Base-by-base conservation (phyloP, 106 monocot genomes). In the Apostasia ramifera region DNA sequence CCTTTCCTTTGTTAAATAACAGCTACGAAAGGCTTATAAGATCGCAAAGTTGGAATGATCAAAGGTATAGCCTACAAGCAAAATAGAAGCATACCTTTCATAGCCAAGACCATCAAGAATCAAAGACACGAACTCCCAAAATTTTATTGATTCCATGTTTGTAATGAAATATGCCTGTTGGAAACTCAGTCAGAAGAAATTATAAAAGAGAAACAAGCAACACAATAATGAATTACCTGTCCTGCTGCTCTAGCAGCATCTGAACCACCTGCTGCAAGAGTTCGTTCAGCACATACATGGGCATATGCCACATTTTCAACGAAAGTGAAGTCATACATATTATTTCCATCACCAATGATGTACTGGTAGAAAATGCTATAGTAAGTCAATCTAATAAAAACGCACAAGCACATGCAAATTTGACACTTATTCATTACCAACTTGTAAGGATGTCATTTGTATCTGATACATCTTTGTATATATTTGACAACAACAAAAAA, bases 261-360 rank as follows among this genome's bases (percentile, higher is more conserved):
- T 47, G 58, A 3, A n/a, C 73, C 80, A 59, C 66, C 85, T 55
- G 85, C 71, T 39, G 98, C 87, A 48, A 98, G 80, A 66, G 98
- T 81, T 78, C 68, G 72, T 74, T 98, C 98, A n/a, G 98, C 98
- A 80, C 98, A 93, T 68, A 98, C 53, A 78, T 93, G 98, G 63
- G 81, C 98, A 90, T 93, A 71, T 74, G 93, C 98, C 47, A 98
- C 98, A 88, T 98, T 98, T 78, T 98, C 98, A 61, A 98, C 98
- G 82, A 90, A 93, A n/a, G 98, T 98, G 81, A 98, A 98, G 77
- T 98, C 98, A 82, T 90, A 93, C 59, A 84, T 13, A 66, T 98
- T 98, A 66, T 83, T 77, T 61, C 98, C 98, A 82, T 90, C 90
- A 41, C 98, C 98, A 56, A 98, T 85, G 10, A 98, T 87, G 73